phyloP scores from a whole-genome alignment of 495 filamentous ascomycete species.

The Jackrogersella multiformis region DNA sequence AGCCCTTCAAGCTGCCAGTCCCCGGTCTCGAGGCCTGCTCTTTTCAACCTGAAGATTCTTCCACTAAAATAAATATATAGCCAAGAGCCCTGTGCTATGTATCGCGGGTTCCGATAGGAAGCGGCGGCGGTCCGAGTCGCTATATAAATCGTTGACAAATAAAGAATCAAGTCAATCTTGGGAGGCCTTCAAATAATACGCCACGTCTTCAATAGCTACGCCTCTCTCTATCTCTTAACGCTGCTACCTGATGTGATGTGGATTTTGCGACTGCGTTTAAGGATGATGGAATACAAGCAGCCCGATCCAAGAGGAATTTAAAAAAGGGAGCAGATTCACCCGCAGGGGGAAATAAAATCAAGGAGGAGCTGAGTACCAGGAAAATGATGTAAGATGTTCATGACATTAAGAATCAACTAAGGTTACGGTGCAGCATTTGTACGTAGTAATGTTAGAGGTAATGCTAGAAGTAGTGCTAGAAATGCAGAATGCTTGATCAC shows the following conservation, averaged over 20 bases:
- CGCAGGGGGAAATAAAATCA: constrained; percentile 8
- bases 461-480: too few species aligned
- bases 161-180: constrained; percentile 14
- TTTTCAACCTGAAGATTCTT: constrained; percentile 29
- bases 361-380: constrained; percentile 18
- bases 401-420: constrained; percentile 34
- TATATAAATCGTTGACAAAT: constrained; percentile 11
- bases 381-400: constrained; percentile 40
- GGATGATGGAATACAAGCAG: constrained; percentile 9
- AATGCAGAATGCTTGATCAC: constrained; percentile 38
- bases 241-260: constrained; percentile 22
- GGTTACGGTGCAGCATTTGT: constrained; percentile 34
- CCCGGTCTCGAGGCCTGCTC: constrained; percentile 6
- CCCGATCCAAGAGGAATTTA: constrained; percentile 25
- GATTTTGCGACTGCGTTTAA: constrained; percentile 8
- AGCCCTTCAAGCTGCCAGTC: constrained; percentile 11
- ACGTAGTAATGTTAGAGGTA: constrained; percentile 14
- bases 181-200: constrained; percentile 26
- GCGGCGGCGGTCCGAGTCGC: constrained; percentile 10
- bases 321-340: constrained; percentile 26
- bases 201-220: constrained; percentile 25
- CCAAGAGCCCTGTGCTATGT: constrained; percentile 11
- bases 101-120: constrained; percentile 21
- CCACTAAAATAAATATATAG: constrained; percentile 16
- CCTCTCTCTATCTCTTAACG: constrained; percentile 3